Base-by-base conservation (phyloP, 345 rosid species). In the Stellera chamaejasme region DNA sequence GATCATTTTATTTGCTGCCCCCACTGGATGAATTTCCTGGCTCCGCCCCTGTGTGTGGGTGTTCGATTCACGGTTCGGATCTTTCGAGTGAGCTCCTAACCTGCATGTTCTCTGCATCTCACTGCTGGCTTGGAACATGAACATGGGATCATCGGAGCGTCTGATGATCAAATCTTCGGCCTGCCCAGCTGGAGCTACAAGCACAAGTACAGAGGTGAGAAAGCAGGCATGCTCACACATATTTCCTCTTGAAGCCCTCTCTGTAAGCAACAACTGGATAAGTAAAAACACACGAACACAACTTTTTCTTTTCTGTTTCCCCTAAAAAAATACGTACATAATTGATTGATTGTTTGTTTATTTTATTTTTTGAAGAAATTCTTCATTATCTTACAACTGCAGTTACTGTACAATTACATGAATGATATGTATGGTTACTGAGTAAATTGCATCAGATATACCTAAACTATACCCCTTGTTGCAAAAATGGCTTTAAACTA, bases 101-200 rank as follows among this genome's bases (percentile, higher is more conserved):
- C 96, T 94, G 42, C 90, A 94, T 13, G 78, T 82, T 19, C 88
- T 94, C 47, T 94, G 97, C 67, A 77, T 87, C 79, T 82, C 84
- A 52, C 82, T 94, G 57, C 93, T 94, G 55, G 80, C 95, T 11
- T 90, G 92, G 95, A 94, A 90, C 57, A 97, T 96, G 32, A 90
- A 79, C 79, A 63, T 79, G 82, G 96, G 88, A 2, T 87, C 93
- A 5, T 66, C 76, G 97, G 84, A 39, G 99, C 99, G 11, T 87
- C 96, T 7, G 97, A 94, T 50, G 96, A 90, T 56, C 93, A 94
- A 70, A 83, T 94, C 63, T 90, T 80, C 47, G 56, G 66, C 23
- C 85, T 94, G 14, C 95, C 93, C 32, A 80, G 90, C 62, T 82
- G 99, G 99, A 82, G 60, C 55, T 79, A 80, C 62, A 90, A 85